Percentiles rank a stretch among this genome's conserved stretches.
phyloP scores from a whole-genome alignment of 1,284 basidiomycete genomes.

The Ustilago crameri region DNA sequence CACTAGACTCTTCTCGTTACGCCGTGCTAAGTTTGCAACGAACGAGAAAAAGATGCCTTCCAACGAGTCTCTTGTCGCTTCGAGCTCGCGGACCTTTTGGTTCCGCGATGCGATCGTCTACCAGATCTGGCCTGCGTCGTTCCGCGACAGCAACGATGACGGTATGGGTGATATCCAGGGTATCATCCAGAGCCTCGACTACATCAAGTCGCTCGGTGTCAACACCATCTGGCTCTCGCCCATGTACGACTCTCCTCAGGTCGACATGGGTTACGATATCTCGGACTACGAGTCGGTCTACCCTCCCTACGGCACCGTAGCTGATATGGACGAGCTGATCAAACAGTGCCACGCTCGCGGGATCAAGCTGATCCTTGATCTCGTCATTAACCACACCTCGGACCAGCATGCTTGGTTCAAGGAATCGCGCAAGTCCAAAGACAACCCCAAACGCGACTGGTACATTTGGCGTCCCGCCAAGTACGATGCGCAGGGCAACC shows the following conservation, averaged over 20 bases:
- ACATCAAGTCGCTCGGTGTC: constrained; percentile 77
- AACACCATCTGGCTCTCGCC: constrained; percentile 81
- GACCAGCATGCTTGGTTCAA: constrained; percentile 77
- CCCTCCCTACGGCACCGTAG: constrained; percentile 78
- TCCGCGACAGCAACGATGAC: constrained; percentile 79
- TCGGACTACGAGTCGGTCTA: constrained; percentile 79
- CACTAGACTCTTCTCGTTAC: too few species aligned
- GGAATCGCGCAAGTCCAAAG: constrained; percentile 74
- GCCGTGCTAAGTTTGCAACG: too few species aligned
- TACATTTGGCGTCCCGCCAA: constrained; percentile 80
- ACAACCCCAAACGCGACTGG: constrained; percentile 77
- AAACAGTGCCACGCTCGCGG: constrained; percentile 74
- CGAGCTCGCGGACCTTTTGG: constrained; percentile 38
- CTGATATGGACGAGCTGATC: constrained; percentile 77
- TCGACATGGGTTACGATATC: constrained; percentile 75
- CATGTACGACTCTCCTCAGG: constrained; percentile 77
- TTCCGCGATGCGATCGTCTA: constrained; percentile 56
- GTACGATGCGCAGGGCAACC: constrained; percentile 70
- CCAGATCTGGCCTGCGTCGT: constrained; percentile 79
- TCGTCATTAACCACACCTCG: constrained; percentile 83
- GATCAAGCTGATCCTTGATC: constrained; percentile 82
- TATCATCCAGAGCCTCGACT: constrained; percentile 76
- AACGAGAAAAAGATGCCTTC: constrained; percentile 32
- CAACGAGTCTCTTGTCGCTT: constrained; percentile 39
- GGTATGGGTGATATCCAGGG: constrained; percentile 80